Base-by-base conservation (phyloP, 257 asterid species). In the Echites panduratus region DNA sequence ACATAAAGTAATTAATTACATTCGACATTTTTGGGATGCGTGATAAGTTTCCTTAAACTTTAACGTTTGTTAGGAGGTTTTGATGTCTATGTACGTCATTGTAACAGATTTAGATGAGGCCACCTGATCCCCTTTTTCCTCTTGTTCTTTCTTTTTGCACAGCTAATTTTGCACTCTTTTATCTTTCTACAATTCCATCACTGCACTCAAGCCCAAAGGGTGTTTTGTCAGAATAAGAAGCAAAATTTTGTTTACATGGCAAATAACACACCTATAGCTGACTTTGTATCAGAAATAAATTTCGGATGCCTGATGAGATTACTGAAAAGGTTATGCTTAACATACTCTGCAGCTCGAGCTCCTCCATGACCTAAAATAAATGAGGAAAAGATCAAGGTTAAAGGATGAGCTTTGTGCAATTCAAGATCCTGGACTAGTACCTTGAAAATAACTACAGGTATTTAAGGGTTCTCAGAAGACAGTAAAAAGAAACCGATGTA, bases 341-440 rank as follows among this genome's bases (percentile, higher is more conserved):
- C 99, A 75, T 94, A 94, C 71, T 94, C 98, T 62, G 99, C 99
- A 70, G 99, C 99, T 62, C 99, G 87, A 77, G 98, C 97, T 74
- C 99, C 99, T 0, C 99, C 99, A 41, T 94, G 99, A 76, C 99
- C 99, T 94, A 78, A 83, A 77, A 77, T 9, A 66, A 49, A 58
- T 76, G 76, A 57, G 44, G 57, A 68, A 72, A 57, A 74, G 17
- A 63, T 63, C 48, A 29, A 73, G 22, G 63, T 12, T 43, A 41
- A 26, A 6, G 29, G 2, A 32, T 6, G 27, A 70, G 20, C 2
- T 61, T 44, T 43, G 45, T 16, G 12, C 57, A 74, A 53, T 20
- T 73, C 35, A 50, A 66, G 35, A 52, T 40, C 13, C 14, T 11
- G 0, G 12, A 32, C n/a, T 7, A 53, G 67, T 16, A 64, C 5